Conservation (phyloP, 805 yeast species). For the Starmera pachycereana region DNA sequence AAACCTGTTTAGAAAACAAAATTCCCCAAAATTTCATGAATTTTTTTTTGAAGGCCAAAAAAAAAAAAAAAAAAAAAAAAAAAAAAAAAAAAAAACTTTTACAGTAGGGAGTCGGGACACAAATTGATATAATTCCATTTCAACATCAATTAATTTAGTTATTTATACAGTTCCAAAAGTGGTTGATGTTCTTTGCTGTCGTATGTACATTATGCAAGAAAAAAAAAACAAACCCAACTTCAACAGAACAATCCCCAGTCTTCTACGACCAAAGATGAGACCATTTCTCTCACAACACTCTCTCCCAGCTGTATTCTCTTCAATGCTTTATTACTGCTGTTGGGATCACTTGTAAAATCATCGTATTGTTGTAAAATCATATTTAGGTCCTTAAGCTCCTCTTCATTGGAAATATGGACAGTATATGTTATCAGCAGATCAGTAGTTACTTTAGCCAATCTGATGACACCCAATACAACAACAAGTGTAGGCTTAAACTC, state of each 20-base stretch:
- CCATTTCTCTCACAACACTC: conserved; percentile 14
- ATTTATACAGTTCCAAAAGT: too few relatives aligned
- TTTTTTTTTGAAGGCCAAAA: too few relatives aligned
- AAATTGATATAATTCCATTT: too few relatives aligned
- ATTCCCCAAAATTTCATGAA: too few relatives aligned
- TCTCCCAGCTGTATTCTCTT: conserved; percentile 21
- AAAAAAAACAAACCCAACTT: neutral
- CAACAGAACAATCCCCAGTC: conserved; percentile 39
- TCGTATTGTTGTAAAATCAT: conserved; percentile 7
- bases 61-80: too few relatives aligned
- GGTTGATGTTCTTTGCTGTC: too few relatives aligned
- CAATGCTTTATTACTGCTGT: conserved; percentile 12
- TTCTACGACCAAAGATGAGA: conserved; percentile 25
- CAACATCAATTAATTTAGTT: too few relatives aligned
- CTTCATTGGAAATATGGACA: conserved; percentile 34
- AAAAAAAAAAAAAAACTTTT: too few relatives aligned
- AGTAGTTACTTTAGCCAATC: conserved; percentile 40
- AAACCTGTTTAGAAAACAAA: too few relatives aligned
- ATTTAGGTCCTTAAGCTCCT: conserved; percentile 15
- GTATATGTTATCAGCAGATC: conserved; percentile 56
- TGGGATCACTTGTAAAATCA: conserved; percentile 2
- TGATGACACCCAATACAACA: conserved; percentile 45
- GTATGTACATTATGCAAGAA: neutral
- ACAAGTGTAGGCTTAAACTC: conserved; percentile 28
- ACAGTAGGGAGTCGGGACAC: too few relatives aligned